These are phyloP conservation scores for Drosera capensis DNA, from an alignment of 148 eudicot genomes.

Conservation along the genomic window DNA sequence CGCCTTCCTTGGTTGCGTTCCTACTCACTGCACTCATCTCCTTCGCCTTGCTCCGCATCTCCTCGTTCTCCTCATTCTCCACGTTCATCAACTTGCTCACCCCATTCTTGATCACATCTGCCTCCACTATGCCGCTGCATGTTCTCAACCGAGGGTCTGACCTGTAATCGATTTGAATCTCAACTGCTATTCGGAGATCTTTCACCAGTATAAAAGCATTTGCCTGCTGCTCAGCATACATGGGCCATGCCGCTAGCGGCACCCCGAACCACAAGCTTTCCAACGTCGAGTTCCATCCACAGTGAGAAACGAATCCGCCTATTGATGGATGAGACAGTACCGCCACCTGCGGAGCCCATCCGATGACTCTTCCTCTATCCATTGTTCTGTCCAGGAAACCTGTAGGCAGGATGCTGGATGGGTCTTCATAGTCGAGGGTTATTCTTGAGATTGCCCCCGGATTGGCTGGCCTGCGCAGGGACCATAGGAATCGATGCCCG, in stretches of 20 bases:
- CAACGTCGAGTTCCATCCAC: slow-evolving; percentile 6
- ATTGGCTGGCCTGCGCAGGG: slow-evolving; percentile 7
- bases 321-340: background rate
- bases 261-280: slow-evolving; percentile 11
- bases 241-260: slow-evolving; percentile 8
- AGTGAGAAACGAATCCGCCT: background rate
- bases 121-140: background rate
- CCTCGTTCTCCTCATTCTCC: background rate
- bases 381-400: slow-evolving; percentile 4
- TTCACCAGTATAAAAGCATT: slow-evolving; percentile 5
- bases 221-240: slow-evolving; percentile 9
- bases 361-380: background rate
- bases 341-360: background rate
- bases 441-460: too few relatives aligned
- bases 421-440: too few relatives aligned
- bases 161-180: slow-evolving; percentile 7
- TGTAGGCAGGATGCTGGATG: slow-evolving; percentile 1
- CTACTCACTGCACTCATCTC: background rate
- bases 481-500: slow-evolving; percentile 17
- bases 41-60: background rate
- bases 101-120: background rate
- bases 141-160: background rate
- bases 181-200: background rate
- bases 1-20: slow-evolving; percentile 1
- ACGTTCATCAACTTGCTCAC: slow-evolving; percentile 2